A percentile compares a stretch with the other conserved stretches of the same genome.
Conservation (phyloP, 2,329 filamentous ascomycete genomes). For the Ciborinia camelliae region DNA sequence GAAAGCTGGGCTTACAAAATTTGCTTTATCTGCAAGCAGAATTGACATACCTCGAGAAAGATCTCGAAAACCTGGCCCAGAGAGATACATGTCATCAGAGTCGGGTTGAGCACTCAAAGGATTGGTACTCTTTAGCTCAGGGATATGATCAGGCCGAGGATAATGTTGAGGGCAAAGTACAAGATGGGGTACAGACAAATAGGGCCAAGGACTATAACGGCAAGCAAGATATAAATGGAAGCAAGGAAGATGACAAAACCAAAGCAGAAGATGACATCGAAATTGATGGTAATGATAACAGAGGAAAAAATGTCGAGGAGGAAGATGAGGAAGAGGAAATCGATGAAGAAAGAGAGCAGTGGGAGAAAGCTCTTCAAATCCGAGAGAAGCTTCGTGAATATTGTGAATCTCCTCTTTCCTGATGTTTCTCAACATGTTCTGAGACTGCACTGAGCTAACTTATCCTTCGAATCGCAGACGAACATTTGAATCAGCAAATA, state of each 20-base stretch:
- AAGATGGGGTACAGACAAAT: neutral
- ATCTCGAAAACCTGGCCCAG: slow-evolving; percentile 22
- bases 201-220: neutral
- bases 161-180: neutral
- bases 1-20: slow-evolving; percentile 31
- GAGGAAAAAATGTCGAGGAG: neutral
- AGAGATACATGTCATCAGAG: slow-evolving; percentile 20
- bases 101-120: slow-evolving; percentile 18
- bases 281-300: neutral
- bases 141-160: neutral
- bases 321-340: neutral
- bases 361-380: slow-evolving; percentile 26
- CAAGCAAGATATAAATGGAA: slow-evolving; percentile 4
- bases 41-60: slow-evolving; percentile 31
- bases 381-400: slow-evolving; percentile 29
- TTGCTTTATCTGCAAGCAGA: slow-evolving; percentile 37
- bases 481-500: neutral
- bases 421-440: neutral
- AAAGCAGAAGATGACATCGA: slow-evolving; percentile 12
- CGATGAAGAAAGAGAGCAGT: slow-evolving; percentile 25
- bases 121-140: slow-evolving; percentile 29
- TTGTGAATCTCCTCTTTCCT: slow-evolving; percentile 22
- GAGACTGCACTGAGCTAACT: neutral
- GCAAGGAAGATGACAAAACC: neutral
- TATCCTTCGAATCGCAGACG: neutral